Evolutionary conservation across 371 early-diverging fungal genomes (phyloP).

Genomic region (Mucor mucedo): DNA sequence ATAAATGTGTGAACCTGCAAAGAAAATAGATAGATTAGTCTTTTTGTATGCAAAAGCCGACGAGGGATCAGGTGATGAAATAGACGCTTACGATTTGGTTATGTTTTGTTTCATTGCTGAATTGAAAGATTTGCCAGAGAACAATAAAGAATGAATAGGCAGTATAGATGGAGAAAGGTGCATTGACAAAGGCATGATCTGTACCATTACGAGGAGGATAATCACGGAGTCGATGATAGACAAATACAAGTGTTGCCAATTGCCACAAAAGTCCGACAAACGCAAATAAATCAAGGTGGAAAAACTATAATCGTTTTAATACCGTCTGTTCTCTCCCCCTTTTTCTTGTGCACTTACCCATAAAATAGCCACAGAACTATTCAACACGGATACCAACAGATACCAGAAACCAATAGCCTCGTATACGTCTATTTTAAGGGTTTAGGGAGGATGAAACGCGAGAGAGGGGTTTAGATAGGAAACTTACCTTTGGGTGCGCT

Average conservation of each 20-base stretch:
- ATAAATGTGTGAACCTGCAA: slow-evolving; percentile 40
- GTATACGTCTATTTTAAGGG: slow-evolving; percentile 36
- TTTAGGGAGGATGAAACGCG: background rate
- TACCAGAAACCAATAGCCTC: slow-evolving; percentile 54
- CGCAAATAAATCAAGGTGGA: slow-evolving; percentile 44
- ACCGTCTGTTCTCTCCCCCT: background rate
- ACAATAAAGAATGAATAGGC: slow-evolving; percentile 38
- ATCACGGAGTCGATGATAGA: slow-evolving; percentile 50
- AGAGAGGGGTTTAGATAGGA: background rate
- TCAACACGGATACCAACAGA: slow-evolving; percentile 41
- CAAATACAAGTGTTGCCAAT: slow-evolving; percentile 43
- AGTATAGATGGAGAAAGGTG: slow-evolving; percentile 56
- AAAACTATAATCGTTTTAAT: slow-evolving; percentile 25
- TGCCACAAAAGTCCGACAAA: slow-evolving; percentile 51
- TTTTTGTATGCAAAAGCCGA: background rate
- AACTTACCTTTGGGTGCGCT: slow-evolving; percentile 52
- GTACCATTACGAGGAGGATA: slow-evolving; percentile 50
- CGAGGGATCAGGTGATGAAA: slow-evolving; percentile 1
- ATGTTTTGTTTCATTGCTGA: slow-evolving; percentile 36
- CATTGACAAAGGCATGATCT: slow-evolving; percentile 45
- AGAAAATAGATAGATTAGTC: slow-evolving; percentile 1
- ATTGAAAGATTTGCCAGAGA: slow-evolving; percentile 47
- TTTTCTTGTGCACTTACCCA: slow-evolving; percentile 31
- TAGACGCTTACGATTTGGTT: slow-evolving; percentile 33
- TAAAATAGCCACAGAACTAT: slow-evolving; percentile 38